Conservation (phyloP, 2,329 filamentous ascomycete species). For the Paecilomyces dactylethromorphus region DNA sequence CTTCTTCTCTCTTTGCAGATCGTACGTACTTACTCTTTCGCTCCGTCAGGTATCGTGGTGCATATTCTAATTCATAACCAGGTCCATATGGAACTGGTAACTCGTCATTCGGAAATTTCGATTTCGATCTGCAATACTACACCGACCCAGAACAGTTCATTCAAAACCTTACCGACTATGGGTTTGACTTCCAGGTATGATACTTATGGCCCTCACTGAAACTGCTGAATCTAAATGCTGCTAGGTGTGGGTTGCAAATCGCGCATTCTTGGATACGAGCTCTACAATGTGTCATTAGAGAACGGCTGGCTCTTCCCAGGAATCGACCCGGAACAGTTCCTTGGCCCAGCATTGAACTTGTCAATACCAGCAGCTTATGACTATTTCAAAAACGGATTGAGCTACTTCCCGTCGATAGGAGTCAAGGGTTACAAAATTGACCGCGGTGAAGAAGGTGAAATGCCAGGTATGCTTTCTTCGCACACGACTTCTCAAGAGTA, state of each 20-base stretch:
- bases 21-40: too few species aligned
- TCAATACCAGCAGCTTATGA: constrained; percentile 28
- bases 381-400: constrained; percentile 24
- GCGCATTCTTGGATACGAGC: constrained; percentile 25
- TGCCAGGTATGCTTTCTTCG: constrained; percentile 18
- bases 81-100: not conserved
- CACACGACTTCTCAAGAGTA: not conserved
- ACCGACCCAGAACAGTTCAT: not conserved
- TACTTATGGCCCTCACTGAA: too few species aligned
- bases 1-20: not conserved
- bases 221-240: too few species aligned
- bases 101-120: not conserved
- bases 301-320: constrained; percentile 27
- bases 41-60: not conserved
- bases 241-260: constrained; percentile 27
- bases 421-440: constrained; percentile 35
- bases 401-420: constrained; percentile 24
- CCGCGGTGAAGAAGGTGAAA: constrained; percentile 32
- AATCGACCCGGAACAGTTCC: constrained; percentile 18
- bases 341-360: constrained; percentile 29
- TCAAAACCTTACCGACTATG: constrained; percentile 7
- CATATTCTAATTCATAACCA: not conserved
- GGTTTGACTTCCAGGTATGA: constrained; percentile 27
- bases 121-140: not conserved
- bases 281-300: constrained; percentile 22